A percentile compares a stretch with the other conserved stretches of the same genome.
These are phyloP conservation scores for Candida caryicola DNA, from an alignment of 805 yeast genomes.

Conservation along the genomic window DNA sequence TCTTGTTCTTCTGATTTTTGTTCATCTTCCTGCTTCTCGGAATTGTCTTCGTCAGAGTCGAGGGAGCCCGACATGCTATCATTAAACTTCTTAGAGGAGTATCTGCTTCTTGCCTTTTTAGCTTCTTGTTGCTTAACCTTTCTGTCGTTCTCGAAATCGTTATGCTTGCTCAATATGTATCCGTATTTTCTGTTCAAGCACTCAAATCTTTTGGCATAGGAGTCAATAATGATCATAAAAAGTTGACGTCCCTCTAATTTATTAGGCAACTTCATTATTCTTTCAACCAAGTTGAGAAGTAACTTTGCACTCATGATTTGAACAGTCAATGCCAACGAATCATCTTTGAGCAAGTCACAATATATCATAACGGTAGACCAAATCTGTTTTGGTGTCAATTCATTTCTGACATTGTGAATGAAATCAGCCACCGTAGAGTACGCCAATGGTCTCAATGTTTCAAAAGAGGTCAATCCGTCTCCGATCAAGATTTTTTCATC, in stretches of 20 bases:
- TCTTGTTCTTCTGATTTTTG: conserved; percentile 1
- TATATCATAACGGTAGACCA: conserved; percentile 85
- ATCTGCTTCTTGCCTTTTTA: conserved; percentile 39
- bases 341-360: conserved; percentile 77
- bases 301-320: conserved; percentile 96
- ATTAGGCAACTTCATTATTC: conserved; percentile 77
- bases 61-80: background rate
- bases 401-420: conserved; percentile 85
- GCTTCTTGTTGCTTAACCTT: conserved; percentile 40
- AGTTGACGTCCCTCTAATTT: conserved; percentile 81
- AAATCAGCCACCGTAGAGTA: conserved; percentile 95
- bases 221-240: conserved; percentile 79
- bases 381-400: conserved; percentile 76
- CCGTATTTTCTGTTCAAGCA: conserved; percentile 70
- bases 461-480: conserved; percentile 87
- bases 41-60: background rate
- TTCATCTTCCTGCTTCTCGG: conserved; percentile 10
- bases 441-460: conserved; percentile 87
- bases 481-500: conserved; percentile 89
- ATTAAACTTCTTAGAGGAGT: conserved; percentile 20
- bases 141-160: conserved; percentile 46
- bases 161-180: conserved; percentile 61
- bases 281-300: conserved; percentile 80
- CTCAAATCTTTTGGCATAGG: conserved; percentile 79
- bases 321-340: conserved; percentile 78